Evolutionary conservation across 176 grass and related monocot species (phyloP), one percentile per base, ranked within the genome.

Genomic region (Carex myosuroides): DNA sequence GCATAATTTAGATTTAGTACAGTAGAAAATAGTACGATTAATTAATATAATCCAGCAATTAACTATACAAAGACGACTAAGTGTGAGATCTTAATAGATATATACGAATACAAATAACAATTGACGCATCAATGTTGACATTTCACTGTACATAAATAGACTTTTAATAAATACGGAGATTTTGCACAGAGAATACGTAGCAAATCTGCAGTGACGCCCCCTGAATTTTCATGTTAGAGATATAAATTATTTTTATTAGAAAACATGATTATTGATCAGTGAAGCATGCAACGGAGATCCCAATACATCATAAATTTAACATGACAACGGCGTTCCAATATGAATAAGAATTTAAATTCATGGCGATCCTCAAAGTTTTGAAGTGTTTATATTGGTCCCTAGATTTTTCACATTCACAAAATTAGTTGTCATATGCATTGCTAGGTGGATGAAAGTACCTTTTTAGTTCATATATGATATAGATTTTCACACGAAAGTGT

Each of bases 241-340:
- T 24, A 77, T 32, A 13, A 33, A 78, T 78, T 35, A 56, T 30
- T 78, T 78, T 78, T 57, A 77, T 77, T 56, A 0, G 42, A 56
- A 77, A 32, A 77, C 72, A 56, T 77, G 48, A 77, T 55, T 56
- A 56, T 77, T 55, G 48, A 78, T 78, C 52, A 78, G 52, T 35
- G 26, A 78, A 78, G 50, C 73, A 57, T 56, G 73, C 73, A 57
- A 78, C 10, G 73, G 48, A 78, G 52, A 78, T 78, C 73, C 73
- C 73, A 16, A 78, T 30, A 57, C 13, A 78, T 6, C 26, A 57
- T 53, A 7, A 75, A 57, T 24, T 26, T 73, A 50, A 73, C 70
- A 73, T 73, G 72, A 77, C 67, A 32, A 56, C 72, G 48, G 30
- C 72, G n/a, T 30, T 77, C 17, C 1, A 54, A 32, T 55, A 32